Evolutionary conservation across 1,284 basidiomycete genomes (phyloP), one percentile per base, ranked within the genome.

Genomic region (Ceratobasidium sp.): DNA sequence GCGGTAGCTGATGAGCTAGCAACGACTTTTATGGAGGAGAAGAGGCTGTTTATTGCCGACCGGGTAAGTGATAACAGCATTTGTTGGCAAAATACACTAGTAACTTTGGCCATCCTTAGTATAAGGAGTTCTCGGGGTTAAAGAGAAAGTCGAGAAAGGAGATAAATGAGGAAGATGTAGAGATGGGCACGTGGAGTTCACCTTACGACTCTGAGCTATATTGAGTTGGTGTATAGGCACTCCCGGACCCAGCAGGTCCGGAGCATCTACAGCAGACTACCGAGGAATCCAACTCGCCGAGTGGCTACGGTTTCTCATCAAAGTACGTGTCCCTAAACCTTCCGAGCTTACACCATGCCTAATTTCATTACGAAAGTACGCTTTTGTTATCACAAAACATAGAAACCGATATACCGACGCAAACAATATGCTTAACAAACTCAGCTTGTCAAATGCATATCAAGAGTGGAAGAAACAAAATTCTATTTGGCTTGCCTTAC

Each of bases 271-370:
- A 84, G 88, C 64, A 83, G 87, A 0, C 16, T 98, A 97, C 81
- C 89, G 96, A 6, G 92, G 93, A 0, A 85, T 98, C n/a, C 85
- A 85, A 1, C 93, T 95, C 77, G 90, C 93, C 74, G 90, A 93
- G 66, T 98, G 97, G 97, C 81, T 97, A 63, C 84, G 86, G 2
- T 80, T 98, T 24, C 90, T 96, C 78, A 89, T 97, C 84, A 92
- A 95, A 85, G 95, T 94, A 68, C 76, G 85, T 76, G 29, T 27
- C n/a, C 7, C 14, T 9, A 43, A 7, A 22, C 22, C 73, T 31
- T 3, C 29, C 46, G 29, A 43, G n/a, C 2, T 6, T 1, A 41
- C 43, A 19, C 13, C 19, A 24, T n/a, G 2, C 56, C 19, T 39
- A 19, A 48, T 43, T 59, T 76, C 31, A 75, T 34, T 48, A 69